These are phyloP conservation scores for Diaporthe longicolla DNA, from an alignment of 2,329 filamentous ascomycete genomes.

Conservation along the genomic window DNA sequence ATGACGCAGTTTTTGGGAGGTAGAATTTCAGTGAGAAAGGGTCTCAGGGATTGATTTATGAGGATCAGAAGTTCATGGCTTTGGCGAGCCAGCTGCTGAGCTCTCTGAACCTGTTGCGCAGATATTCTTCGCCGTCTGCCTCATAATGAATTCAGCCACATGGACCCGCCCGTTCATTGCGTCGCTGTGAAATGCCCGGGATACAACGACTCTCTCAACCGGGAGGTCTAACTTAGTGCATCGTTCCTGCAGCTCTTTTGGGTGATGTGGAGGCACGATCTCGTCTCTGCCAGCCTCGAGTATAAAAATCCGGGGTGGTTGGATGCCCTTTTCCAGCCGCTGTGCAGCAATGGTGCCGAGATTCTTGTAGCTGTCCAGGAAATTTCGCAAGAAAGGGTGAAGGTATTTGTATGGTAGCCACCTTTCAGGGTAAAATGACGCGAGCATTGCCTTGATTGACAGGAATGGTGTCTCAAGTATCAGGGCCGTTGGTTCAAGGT, in stretches of 20 bases:
- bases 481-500: constrained; percentile 62
- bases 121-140: constrained; percentile 43
- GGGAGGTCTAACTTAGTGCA: constrained; percentile 63
- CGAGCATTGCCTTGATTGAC: constrained; percentile 78
- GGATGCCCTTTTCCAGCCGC: constrained; percentile 45
- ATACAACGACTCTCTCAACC: constrained; percentile 60
- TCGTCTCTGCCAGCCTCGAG: constrained; percentile 72
- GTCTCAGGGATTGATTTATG: background rate
- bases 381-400: constrained; percentile 79
- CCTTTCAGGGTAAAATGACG: constrained; percentile 80
- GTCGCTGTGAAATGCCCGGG: constrained; percentile 70
- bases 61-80: background rate
- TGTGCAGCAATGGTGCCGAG: constrained; percentile 58
- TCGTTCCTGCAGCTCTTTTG: constrained; percentile 59
- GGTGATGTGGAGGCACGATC: constrained; percentile 68
- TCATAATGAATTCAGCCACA: constrained; percentile 60
- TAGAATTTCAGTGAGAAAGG: background rate
- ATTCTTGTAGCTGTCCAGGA: constrained; percentile 69
- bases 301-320: constrained; percentile 60
- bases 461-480: constrained; percentile 84
- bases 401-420: constrained; percentile 85
- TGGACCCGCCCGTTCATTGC: constrained; percentile 63
- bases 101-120: background rate
- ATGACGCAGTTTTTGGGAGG: background rate
- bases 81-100: background rate